These are phyloP conservation scores for Ceratobasidium sp. DNA, from an alignment of 1,284 basidiomycete genomes.

Conservation along the genomic window DNA sequence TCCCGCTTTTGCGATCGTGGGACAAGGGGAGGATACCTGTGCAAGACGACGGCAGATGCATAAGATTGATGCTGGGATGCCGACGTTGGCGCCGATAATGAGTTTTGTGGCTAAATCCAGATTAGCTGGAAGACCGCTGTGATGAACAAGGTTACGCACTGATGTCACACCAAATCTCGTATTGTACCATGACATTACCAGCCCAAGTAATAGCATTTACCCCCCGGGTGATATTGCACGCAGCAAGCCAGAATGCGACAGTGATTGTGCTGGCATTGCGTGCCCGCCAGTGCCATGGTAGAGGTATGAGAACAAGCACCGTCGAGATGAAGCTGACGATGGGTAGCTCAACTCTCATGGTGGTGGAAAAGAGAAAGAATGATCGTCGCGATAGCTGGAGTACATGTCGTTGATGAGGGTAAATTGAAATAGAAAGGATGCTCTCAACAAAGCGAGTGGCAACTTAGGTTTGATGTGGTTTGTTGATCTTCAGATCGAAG, in stretches of 20 bases:
- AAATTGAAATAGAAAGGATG: no score
- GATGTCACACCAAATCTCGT: constrained; percentile 53
- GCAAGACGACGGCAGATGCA: constrained; percentile 51
- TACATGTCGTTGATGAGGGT: no score
- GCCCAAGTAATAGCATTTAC: constrained; percentile 58
- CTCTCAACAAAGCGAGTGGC: no score
- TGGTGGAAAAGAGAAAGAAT: neutral
- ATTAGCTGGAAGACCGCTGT: constrained; percentile 7
- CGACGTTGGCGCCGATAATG: constrained; percentile 43
- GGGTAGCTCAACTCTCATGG: constrained; percentile 38
- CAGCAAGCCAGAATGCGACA: constrained; percentile 63
- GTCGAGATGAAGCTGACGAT: constrained; percentile 44
- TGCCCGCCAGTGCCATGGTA: constrained; percentile 55
- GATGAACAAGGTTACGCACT: constrained; percentile 43
- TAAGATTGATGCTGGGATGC: constrained; percentile 47
- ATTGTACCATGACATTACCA: constrained; percentile 44
- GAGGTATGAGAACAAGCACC: constrained; percentile 47
- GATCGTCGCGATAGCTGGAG: no score
- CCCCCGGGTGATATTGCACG: constrained; percentile 59
- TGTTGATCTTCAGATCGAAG: no score
- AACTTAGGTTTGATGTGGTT: no score
- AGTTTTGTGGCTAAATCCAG: constrained; percentile 44
- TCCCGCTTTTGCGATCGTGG: constrained; percentile 44
- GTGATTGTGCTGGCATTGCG: constrained; percentile 63
- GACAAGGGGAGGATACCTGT: constrained; percentile 47